Percentiles rank a stretch among this genome's conserved stretches.
Evolutionary conservation across 75 land plant species (phyloP).

Genomic region (Pinus albicaulis): DNA sequence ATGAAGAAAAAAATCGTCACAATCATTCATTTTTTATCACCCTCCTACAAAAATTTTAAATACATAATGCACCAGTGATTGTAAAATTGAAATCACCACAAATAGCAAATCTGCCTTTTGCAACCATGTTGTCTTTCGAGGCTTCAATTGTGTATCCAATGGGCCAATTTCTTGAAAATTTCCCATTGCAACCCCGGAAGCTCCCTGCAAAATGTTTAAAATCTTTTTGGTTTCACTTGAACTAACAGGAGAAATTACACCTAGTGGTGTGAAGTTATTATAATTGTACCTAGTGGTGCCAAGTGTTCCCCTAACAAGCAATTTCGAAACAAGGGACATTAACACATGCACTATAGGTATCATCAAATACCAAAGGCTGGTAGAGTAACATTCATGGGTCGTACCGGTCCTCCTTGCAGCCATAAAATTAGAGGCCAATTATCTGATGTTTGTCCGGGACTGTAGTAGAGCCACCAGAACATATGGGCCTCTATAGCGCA

Average conservation of each 20-base stretch:
- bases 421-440: conserved; percentile 75
- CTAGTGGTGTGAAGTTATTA: too few relatives aligned
- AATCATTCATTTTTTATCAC: not conserved
- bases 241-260: not conserved
- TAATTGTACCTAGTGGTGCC: not conserved
- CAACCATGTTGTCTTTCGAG: conserved; percentile 74
- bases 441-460: conserved; percentile 37
- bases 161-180: conserved; percentile 86
- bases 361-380: not conserved
- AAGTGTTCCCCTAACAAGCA: not conserved
- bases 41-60: not conserved
- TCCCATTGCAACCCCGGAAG: conserved; percentile 77
- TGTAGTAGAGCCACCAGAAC: conserved; percentile 90
- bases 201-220: conserved; percentile 42
- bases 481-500: conserved; percentile 71
- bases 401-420: conserved; percentile 92
- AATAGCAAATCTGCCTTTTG: conserved; percentile 70
- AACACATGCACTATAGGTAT: not conserved
- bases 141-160: conserved; percentile 48
- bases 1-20: too few relatives aligned
- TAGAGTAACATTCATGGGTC: conserved; percentile 8
- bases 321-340: not conserved
- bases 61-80: not conserved
- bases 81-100: conserved; percentile 40
- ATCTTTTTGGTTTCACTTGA: not conserved